Conservation (phyloP, 2,329 filamentous ascomycete species). For the Colletotrichum trifolii region DNA sequence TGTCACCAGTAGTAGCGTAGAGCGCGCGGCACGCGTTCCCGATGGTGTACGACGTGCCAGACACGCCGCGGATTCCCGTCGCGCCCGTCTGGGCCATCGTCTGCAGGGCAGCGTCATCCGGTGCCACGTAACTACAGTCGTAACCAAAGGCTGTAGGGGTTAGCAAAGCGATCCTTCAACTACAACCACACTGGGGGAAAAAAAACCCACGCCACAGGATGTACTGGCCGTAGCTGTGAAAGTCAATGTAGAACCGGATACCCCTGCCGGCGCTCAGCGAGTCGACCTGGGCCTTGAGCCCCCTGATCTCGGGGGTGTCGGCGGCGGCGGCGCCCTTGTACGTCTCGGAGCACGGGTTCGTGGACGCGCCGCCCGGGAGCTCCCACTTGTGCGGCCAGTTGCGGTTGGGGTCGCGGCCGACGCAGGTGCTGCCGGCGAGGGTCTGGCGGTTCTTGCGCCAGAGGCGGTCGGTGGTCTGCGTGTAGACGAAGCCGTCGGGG, state of each 20-base stretch:
- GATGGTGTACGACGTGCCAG: slow-evolving; percentile 36
- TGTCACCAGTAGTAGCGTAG: slow-evolving; percentile 39
- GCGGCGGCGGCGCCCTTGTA: slow-evolving; percentile 54
- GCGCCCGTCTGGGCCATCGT: slow-evolving; percentile 30
- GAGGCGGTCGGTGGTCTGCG: slow-evolving; percentile 57
- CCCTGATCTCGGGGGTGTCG: slow-evolving; percentile 59
- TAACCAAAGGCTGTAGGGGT: slow-evolving; percentile 32
- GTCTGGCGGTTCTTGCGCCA: slow-evolving; percentile 65
- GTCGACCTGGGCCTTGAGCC: slow-evolving; percentile 58
- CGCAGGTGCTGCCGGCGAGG: slow-evolving; percentile 47
- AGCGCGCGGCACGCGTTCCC: slow-evolving; percentile 39
- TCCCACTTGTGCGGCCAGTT: slow-evolving; percentile 65
- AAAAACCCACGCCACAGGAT: slow-evolving; percentile 36
- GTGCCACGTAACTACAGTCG: slow-evolving; percentile 34
- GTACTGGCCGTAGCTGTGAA: slow-evolving; percentile 70
- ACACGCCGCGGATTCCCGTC: slow-evolving; percentile 34
- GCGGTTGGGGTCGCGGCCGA: slow-evolving; percentile 65
- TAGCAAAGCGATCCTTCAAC: fast-evolving
- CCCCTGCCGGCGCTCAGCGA: slow-evolving; percentile 55
- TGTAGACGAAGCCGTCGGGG: slow-evolving; percentile 61
- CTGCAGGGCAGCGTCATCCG: slow-evolving; percentile 26
- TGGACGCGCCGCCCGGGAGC: slow-evolving; percentile 56
- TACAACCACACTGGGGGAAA: background rate
- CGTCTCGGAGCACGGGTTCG: slow-evolving; percentile 59
- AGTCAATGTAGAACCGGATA: slow-evolving; percentile 72